phyloP scores from a whole-genome alignment of 2,329 filamentous ascomycete genomes.

The Aaosphaeria arxii region DNA sequence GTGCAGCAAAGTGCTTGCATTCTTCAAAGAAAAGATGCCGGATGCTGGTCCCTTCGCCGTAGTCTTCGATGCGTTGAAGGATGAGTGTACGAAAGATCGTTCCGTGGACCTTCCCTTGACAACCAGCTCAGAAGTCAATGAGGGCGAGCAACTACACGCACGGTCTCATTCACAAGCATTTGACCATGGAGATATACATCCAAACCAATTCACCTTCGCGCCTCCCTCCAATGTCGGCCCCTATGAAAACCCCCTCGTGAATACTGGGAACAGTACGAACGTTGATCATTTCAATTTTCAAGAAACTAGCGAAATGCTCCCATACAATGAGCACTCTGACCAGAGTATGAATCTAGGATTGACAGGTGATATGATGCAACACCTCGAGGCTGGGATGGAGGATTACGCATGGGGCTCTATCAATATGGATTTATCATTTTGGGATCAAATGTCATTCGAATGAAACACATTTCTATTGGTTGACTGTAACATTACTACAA shows the following conservation, averaged over 20 bases:
- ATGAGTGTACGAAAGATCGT: constrained; percentile 12
- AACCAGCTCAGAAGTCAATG: too few species aligned
- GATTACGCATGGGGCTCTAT: constrained; percentile 31
- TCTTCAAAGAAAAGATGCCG: constrained; percentile 22
- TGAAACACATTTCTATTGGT: too few species aligned
- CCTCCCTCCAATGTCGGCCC: too few species aligned
- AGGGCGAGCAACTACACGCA: too few species aligned
- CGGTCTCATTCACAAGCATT: too few species aligned
- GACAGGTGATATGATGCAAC: constrained; percentile 13
- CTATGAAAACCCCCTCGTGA: too few species aligned
- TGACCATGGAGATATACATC: too few species aligned
- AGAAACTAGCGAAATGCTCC: too few species aligned
- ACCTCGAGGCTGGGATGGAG: constrained; percentile 29
- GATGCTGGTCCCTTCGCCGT: constrained; percentile 22
- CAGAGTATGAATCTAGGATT: constrained; percentile 2
- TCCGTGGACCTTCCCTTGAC: too few species aligned
- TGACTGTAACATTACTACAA: background rate
- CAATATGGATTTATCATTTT: constrained; percentile 7
- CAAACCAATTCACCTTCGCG: background rate
- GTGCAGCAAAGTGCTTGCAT: constrained; percentile 18
- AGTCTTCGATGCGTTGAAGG: constrained; percentile 23
- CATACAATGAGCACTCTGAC: too few species aligned
- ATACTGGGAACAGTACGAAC: too few species aligned
- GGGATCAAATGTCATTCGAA: constrained; percentile 2
- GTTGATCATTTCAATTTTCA: too few species aligned